Evolutionary conservation across 2,329 filamentous ascomycete species (phyloP).

Genomic region (Fusarium oxysporum): DNA sequence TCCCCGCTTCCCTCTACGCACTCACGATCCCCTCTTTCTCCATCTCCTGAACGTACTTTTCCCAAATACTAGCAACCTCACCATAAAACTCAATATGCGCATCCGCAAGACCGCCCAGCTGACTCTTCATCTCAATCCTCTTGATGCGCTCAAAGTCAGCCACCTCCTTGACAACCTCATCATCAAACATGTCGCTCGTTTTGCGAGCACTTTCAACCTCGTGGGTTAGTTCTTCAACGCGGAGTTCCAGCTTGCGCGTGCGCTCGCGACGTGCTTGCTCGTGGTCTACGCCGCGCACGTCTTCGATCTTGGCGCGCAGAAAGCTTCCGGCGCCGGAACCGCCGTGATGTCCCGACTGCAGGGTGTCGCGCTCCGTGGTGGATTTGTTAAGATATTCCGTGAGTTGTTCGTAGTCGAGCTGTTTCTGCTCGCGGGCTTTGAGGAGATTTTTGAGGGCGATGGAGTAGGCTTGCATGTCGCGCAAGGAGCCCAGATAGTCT

Average conservation of each 20-base stretch:
- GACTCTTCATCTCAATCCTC: slow-evolving; percentile 88
- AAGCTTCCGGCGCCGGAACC: slow-evolving; percentile 84
- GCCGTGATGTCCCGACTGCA: slow-evolving; percentile 70
- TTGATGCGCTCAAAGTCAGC: slow-evolving; percentile 97
- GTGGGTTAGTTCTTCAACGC: slow-evolving; percentile 89
- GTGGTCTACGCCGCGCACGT: slow-evolving; percentile 96
- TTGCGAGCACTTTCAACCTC: slow-evolving; percentile 91
- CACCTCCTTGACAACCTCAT: slow-evolving; percentile 94
- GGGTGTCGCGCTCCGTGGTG: slow-evolving; percentile 83
- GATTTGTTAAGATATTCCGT: slow-evolving; percentile 96
- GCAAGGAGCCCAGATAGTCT: slow-evolving; percentile 90
- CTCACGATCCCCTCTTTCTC: slow-evolving; percentile 68
- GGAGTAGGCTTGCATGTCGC: slow-evolving; percentile 97
- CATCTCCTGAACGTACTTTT: slow-evolving; percentile 89
- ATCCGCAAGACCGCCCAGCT: slow-evolving; percentile 84
- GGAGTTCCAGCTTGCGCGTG: slow-evolving; percentile 88
- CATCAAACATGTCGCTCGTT: slow-evolving; percentile 92
- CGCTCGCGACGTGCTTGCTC: slow-evolving; percentile 90
- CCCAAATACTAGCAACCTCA: slow-evolving; percentile 84
- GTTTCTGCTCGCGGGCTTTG: slow-evolving; percentile 95
- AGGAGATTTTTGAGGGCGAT: slow-evolving; percentile 87
- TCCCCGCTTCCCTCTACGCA: neutral
- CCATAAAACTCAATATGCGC: slow-evolving; percentile 90
- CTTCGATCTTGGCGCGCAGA: slow-evolving; percentile 93
- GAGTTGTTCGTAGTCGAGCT: slow-evolving; percentile 95